Conservation (phyloP, 1,139 yeast genomes). For the Sugiyamaella novakii region DNA sequence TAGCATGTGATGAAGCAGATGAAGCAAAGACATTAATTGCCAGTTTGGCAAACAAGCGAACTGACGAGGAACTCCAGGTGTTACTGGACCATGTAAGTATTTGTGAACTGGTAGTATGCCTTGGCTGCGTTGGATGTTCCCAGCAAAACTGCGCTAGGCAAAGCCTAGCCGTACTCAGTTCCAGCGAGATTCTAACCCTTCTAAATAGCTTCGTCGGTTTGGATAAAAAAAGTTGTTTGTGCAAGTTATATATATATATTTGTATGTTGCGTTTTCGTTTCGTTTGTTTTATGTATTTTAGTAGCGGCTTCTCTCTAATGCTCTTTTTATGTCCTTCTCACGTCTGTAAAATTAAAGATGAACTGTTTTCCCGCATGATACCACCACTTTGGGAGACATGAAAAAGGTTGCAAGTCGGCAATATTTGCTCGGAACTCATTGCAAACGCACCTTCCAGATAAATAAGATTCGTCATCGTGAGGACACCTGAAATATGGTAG, state of each 20-base stretch:
- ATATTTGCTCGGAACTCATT: constrained; percentile 46
- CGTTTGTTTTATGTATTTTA: constrained; percentile 15
- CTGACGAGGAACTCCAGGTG: constrained; percentile 85
- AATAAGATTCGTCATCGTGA: constrained; percentile 50
- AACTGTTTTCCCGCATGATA: constrained; percentile 48
- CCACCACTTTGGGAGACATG: constrained; percentile 91
- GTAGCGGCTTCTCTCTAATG: constrained; percentile 7
- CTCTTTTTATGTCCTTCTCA: constrained; percentile 14
- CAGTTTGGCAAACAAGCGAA: constrained; percentile 74
- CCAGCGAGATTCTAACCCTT: no score
- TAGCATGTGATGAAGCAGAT: constrained; percentile 95
- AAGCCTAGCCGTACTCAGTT: no score
- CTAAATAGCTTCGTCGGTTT: constrained; percentile 17
- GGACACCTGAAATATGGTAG: constrained; percentile 87
- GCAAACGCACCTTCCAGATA: constrained; percentile 69
- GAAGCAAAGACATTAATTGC: constrained; percentile 96
- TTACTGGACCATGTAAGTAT: constrained; percentile 73
- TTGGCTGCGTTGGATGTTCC: no score
- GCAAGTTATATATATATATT: constrained; percentile 6
- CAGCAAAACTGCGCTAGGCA: no score
- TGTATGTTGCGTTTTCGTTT: constrained; percentile 6
- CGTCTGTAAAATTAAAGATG: constrained; percentile 36
- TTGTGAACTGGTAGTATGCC: no score
- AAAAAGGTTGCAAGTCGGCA: constrained; percentile 62
- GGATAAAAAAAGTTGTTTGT: constrained; percentile 16